Conservation (phyloP, 2,329 filamentous ascomycete species). For the Trichoderma harzianum region DNA sequence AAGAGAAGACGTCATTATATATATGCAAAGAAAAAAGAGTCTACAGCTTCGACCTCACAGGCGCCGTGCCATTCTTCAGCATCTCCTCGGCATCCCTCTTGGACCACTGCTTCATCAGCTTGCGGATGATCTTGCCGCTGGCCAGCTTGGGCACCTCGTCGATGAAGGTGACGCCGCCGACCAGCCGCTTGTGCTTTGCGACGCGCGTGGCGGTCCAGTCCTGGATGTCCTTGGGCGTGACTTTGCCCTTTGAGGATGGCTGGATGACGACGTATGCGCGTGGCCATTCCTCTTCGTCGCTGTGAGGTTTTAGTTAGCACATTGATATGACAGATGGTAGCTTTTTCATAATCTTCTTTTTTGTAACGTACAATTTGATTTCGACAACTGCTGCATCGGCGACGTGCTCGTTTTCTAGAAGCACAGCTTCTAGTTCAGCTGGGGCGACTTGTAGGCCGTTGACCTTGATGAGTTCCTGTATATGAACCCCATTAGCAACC, state of each 20-base stretch:
- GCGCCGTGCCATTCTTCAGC: conserved; percentile 19
- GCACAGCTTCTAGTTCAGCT: conserved; percentile 52
- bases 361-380: conserved; percentile 40
- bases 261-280: conserved; percentile 52
- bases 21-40: background rate
- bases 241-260: conserved; percentile 41
- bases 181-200: conserved; percentile 50
- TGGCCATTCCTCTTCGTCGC: conserved; percentile 48
- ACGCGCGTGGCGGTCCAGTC: conserved; percentile 44
- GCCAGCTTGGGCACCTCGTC: conserved; percentile 55
- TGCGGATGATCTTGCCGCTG: conserved; percentile 57
- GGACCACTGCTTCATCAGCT: conserved; percentile 54
- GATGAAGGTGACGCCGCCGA: conserved; percentile 52
- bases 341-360: background rate
- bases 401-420: conserved; percentile 49
- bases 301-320: conserved; percentile 19
- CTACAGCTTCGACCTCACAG: conserved; percentile 8
- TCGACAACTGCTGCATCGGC: conserved; percentile 55
- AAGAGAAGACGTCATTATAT: background rate
- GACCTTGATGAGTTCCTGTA: conserved; percentile 56
- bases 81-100: conserved; percentile 46
- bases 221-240: conserved; percentile 52
- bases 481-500: background rate
- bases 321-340: background rate
- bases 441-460: conserved; percentile 59